Evolutionary conservation across 1,284 basidiomycete genomes (phyloP).

Genomic region (Microbotryomycetes sp.): DNA sequence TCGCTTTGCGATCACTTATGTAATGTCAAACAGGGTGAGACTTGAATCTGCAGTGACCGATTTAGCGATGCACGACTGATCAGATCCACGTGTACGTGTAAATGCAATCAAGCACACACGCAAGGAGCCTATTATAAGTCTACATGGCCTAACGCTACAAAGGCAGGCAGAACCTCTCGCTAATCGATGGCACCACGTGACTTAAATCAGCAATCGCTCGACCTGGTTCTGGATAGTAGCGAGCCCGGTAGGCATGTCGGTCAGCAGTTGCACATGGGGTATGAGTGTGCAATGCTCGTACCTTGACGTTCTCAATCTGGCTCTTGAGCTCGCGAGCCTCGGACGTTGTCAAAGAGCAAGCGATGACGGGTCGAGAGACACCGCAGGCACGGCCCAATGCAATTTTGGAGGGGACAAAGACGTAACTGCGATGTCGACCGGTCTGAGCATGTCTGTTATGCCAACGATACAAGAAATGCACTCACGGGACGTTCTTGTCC

Average conservation of each 20-base stretch:
- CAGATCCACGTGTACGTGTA: too few relatives aligned
- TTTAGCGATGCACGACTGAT: too few relatives aligned
- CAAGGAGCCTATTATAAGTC: too few relatives aligned
- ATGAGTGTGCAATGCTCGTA: constrained; percentile 20
- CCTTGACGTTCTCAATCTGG: constrained; percentile 84
- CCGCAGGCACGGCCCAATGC: constrained; percentile 94
- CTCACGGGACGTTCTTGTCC: constrained; percentile 59
- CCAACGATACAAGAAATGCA: constrained; percentile 37
- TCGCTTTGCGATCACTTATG: too few relatives aligned
- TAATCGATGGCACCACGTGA: too few relatives aligned
- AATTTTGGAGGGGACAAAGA: constrained; percentile 90
- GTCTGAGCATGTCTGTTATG: not conserved
- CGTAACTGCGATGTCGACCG: constrained; percentile 77
- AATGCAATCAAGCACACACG: too few relatives aligned
- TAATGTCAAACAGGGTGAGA: too few relatives aligned
- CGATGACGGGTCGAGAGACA: constrained; percentile 90
- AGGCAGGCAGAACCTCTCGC: too few relatives aligned
- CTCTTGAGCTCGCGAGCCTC: constrained; percentile 86
- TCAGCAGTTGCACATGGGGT: not conserved
- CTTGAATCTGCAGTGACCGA: too few relatives aligned
- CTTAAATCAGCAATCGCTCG: constrained; percentile 61
- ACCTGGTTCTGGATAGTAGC: constrained; percentile 54
- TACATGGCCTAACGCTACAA: too few relatives aligned
- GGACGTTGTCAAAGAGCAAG: constrained; percentile 90
- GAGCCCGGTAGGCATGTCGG: not conserved